Conservation (phyloP, 2,329 filamentous ascomycete species). For the Aspergillus felis region DNA sequence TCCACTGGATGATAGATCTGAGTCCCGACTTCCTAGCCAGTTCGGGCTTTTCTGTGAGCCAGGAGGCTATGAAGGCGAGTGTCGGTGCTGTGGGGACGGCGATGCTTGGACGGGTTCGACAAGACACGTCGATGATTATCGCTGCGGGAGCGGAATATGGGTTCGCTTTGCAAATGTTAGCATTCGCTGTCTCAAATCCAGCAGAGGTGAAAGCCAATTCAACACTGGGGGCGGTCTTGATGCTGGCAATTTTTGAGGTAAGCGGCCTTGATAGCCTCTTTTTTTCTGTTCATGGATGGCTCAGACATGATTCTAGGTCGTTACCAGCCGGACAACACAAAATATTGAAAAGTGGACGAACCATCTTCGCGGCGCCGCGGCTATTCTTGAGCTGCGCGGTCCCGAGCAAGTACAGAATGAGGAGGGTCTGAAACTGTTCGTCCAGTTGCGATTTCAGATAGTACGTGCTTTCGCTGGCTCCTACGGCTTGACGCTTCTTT, state of each 20-base stretch:
- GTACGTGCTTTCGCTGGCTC: constrained; percentile 31
- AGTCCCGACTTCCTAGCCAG: constrained; percentile 19
- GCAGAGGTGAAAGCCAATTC: constrained; percentile 37
- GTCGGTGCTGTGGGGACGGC: constrained; percentile 58
- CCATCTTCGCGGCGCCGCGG: constrained; percentile 58
- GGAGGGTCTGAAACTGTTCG: constrained; percentile 49
- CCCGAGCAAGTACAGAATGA: constrained; percentile 35
- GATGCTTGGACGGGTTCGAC: constrained; percentile 53
- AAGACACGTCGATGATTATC: constrained; percentile 45
- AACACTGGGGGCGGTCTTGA: constrained; percentile 52
- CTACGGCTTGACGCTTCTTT: not conserved
- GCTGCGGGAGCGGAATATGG: constrained; percentile 53
- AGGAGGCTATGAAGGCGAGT: constrained; percentile 40
- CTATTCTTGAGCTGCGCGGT: constrained; percentile 50
- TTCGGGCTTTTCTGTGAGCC: constrained; percentile 19
- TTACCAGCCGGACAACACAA: constrained; percentile 41
- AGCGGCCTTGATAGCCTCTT: constrained; percentile 8
- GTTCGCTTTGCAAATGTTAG: constrained; percentile 47
- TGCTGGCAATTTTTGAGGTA: constrained; percentile 62
- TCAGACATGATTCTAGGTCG: constrained; percentile 22
- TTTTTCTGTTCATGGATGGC: not conserved
- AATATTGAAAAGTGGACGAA: constrained; percentile 52
- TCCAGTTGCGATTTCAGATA: constrained; percentile 56
- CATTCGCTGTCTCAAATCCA: constrained; percentile 28
- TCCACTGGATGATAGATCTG: constrained; percentile 22